These are phyloP conservation scores for Tolypocladium amazonense DNA, from an alignment of 2,329 filamentous ascomycete species.

Conservation along the genomic window DNA sequence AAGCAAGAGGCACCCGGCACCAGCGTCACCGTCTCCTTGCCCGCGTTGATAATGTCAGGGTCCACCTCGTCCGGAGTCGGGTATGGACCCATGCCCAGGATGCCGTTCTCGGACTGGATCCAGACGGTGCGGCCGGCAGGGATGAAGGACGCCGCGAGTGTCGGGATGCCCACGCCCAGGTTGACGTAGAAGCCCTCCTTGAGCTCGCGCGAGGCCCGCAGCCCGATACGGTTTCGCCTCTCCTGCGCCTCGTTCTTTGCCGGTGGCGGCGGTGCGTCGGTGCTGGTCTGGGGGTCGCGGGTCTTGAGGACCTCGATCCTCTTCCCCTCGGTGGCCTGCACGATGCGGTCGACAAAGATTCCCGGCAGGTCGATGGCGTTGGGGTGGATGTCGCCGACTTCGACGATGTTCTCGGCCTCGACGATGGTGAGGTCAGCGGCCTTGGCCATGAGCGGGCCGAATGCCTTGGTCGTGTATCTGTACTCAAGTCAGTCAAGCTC, in stretches of 20 bases:
- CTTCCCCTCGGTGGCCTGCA: slow-evolving; percentile 62
- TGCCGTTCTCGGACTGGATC: slow-evolving; percentile 80
- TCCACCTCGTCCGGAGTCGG: slow-evolving; percentile 63
- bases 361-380: slow-evolving; percentile 70
- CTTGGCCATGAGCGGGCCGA: slow-evolving; percentile 70
- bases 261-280: slow-evolving; percentile 22
- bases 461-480: slow-evolving; percentile 63
- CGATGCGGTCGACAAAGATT: slow-evolving; percentile 73
- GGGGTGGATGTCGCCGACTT: slow-evolving; percentile 60
- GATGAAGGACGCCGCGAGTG: slow-evolving; percentile 69
- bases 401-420: slow-evolving; percentile 77
- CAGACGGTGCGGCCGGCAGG: slow-evolving; percentile 61
- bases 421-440: slow-evolving; percentile 70
- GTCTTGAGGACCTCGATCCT: slow-evolving; percentile 60
- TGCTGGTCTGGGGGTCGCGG: slow-evolving; percentile 33
- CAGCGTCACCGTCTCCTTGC: slow-evolving; percentile 79
- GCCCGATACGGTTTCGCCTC: slow-evolving; percentile 62
- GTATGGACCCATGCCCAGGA: slow-evolving; percentile 75
- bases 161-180: slow-evolving; percentile 75
- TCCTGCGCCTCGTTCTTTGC: slow-evolving; percentile 34
- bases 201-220: slow-evolving; percentile 68
- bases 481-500: background rate
- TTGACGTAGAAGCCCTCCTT: slow-evolving; percentile 75
- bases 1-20: slow-evolving; percentile 68
- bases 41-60: slow-evolving; percentile 73